These are phyloP conservation scores for Populus davidiana DNA, from an alignment of 345 rosid species.

Conservation along the genomic window DNA sequence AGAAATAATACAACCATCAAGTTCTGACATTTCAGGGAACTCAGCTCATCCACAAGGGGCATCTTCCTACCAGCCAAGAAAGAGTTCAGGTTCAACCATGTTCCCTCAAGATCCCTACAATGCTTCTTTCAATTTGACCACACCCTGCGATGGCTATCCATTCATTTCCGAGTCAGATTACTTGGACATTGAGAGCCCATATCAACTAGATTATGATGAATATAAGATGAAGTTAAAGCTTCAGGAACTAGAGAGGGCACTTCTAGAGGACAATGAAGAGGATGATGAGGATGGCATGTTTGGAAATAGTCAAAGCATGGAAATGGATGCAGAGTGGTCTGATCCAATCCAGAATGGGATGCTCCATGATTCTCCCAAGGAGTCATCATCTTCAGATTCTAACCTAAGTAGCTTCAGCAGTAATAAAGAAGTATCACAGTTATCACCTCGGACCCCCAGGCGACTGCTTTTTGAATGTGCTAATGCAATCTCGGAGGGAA, in stretches of 20 bases:
- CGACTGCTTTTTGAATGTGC: constrained; percentile 79
- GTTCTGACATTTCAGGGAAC: constrained; percentile 54
- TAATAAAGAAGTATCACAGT: constrained; percentile 61
- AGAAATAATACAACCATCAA: constrained; percentile 49
- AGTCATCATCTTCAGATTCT: constrained; percentile 75
- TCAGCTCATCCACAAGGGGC: constrained; percentile 41
- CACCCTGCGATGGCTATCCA: constrained; percentile 31
- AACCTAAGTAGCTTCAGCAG: constrained; percentile 56
- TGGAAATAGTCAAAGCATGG: constrained; percentile 57
- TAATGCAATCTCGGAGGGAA: constrained; percentile 59
- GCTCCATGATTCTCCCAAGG: constrained; percentile 77
- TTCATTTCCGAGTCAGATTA: constrained; percentile 37
- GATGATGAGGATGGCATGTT: constrained; percentile 46
- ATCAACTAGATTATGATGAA: constrained; percentile 48
- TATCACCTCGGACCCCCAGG: constrained; percentile 53
- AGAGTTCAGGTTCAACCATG: constrained; percentile 46
- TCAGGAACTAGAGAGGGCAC: constrained; percentile 81
- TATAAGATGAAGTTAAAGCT: constrained; percentile 67
- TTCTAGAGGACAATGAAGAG: constrained; percentile 55
- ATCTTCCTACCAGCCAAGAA: constrained; percentile 46
- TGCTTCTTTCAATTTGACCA: constrained; percentile 29
- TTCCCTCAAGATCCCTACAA: constrained; percentile 34
- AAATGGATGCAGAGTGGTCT: constrained; percentile 80
- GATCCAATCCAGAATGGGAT: constrained; percentile 41
- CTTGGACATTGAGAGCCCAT: constrained; percentile 47